Evolutionary conservation across 2,329 filamentous ascomycete genomes (phyloP), one percentile per base, ranked within the genome.

Genomic region (Sclerotiophoma versabilis): DNA sequence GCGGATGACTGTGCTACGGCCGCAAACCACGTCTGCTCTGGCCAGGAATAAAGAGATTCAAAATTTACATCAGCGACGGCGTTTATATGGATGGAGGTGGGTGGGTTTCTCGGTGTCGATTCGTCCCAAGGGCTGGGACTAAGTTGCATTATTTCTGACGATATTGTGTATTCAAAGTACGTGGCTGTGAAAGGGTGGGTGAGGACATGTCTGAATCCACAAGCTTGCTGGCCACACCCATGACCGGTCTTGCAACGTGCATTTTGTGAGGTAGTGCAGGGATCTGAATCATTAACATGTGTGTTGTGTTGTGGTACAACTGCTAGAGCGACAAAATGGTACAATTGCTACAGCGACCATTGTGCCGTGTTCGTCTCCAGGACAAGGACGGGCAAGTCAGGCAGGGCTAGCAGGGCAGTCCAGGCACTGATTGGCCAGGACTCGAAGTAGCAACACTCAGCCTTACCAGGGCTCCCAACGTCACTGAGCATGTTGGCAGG

Each of bases 91-190:
- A 36, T 27, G 26, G 27, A 15, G 17, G 3, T 3, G 22, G 49
- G 54, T 38, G 46, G 41, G 30, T 42, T 57, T 34, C 38, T 57
- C 47, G 39, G 32, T 38, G 48, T 38, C 50, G 58, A 55, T 37
- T 53, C 53, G 60, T 63, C 62, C 62, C 62, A 65, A 63, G 62
- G 52, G 62, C 62, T 65, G 62, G 62, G 62, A 44, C 62, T 47
- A 39, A 27, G 15, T 29, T 32, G 48, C 41, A 51, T 45, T 51
- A 17, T 26, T 26, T 38, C 29, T 26, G 17, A 44, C n/a, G 33
- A 39, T 26, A 25, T 26, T 12, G 22, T 51, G 48, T 45, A 51
- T 26, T 19, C 27, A 45, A 20, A 38, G 26, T 25, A 38, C 33
- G 23, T 23, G 19, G 44, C 44, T 36, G 25, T 12, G 17, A 7